Evolutionary conservation across 805 yeast genomes (phyloP).

Genomic region (Blastobotrys chiropterorum): DNA sequence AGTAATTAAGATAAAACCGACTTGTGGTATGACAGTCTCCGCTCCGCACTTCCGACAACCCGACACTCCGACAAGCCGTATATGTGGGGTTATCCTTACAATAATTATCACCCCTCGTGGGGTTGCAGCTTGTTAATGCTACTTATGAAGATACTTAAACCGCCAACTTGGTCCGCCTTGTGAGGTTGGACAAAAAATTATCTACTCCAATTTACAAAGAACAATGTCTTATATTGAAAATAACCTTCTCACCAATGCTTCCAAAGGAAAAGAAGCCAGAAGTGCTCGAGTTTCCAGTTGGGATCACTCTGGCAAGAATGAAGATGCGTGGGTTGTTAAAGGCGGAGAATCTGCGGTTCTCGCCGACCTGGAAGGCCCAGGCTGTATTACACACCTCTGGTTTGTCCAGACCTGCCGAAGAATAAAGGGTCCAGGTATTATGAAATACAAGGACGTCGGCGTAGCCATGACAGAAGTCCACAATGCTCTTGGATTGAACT

Average conservation of each 20-base stretch:
- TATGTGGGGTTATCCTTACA: too few species aligned
- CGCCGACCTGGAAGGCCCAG: constrained; percentile 1
- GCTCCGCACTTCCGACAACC: too few species aligned
- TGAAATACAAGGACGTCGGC: background rate
- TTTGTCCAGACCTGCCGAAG: background rate
- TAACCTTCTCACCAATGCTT: background rate
- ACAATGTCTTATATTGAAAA: background rate
- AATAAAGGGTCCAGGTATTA: background rate
- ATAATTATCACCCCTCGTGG: too few species aligned
- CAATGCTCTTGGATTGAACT: background rate
- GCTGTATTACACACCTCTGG: background rate
- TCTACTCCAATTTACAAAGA: too few species aligned
- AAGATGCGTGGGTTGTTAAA: background rate
- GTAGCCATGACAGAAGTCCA: background rate
- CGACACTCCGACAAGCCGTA: too few species aligned
- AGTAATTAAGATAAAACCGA: too few species aligned
- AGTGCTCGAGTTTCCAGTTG: background rate
- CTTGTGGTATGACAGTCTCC: too few species aligned
- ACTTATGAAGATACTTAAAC: too few species aligned
- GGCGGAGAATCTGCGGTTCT: background rate
- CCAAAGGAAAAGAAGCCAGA: background rate
- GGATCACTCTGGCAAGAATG: constrained; percentile 1
- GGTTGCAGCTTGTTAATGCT: too few species aligned
- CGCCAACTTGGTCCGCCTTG: too few species aligned
- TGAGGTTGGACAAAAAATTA: background rate